Evolutionary conservation across 352 stramenopile genomes (phyloP).

Genomic region (Phytopythium kandeliae): DNA sequence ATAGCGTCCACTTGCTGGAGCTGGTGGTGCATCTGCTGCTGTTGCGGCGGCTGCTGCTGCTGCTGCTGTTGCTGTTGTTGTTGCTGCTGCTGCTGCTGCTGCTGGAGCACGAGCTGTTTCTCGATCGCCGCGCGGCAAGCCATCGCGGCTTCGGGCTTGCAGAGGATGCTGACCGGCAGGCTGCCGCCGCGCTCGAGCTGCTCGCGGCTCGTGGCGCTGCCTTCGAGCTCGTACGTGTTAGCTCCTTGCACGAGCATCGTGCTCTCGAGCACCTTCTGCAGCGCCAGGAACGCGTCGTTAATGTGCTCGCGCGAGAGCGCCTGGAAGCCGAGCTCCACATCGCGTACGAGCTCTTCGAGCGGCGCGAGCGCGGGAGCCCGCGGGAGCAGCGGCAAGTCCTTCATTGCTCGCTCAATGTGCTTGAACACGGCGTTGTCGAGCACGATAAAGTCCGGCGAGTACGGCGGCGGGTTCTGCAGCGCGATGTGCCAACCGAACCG

Average conservation of each 20-base stretch:
- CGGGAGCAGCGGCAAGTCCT: constrained; percentile 8
- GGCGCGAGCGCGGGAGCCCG: constrained; percentile 3
- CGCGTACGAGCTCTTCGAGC: constrained; percentile 19
- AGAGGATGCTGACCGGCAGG: constrained; percentile 34
- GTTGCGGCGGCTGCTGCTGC: neutral
- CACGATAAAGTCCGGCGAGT: constrained; percentile 39
- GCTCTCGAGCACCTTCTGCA: constrained; percentile 39
- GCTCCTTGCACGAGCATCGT: constrained; percentile 35
- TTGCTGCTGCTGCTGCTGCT: constrained; percentile 3
- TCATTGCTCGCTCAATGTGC: constrained; percentile 18
- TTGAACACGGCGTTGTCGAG: constrained; percentile 31
- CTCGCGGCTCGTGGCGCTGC: constrained; percentile 16
- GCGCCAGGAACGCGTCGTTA: constrained; percentile 31
- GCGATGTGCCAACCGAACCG: constrained; percentile 33
- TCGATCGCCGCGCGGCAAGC: constrained; percentile 14
- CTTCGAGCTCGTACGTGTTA: constrained; percentile 33
- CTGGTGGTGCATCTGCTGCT: too few relatives aligned
- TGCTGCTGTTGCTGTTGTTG: neutral
- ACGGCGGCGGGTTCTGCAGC: constrained; percentile 31
- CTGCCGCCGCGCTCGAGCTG: constrained; percentile 28
- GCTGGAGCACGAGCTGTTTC: constrained; percentile 3
- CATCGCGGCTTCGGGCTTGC: constrained; percentile 19
- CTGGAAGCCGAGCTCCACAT: constrained; percentile 20
- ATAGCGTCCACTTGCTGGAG: neutral
- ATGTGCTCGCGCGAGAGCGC: constrained; percentile 22